A percentile compares a stretch with the other conserved stretches of the same genome.
These are phyloP conservation scores for Eucalyptus fibrosa DNA, from an alignment of 345 rosid species.

Conservation along the genomic window DNA sequence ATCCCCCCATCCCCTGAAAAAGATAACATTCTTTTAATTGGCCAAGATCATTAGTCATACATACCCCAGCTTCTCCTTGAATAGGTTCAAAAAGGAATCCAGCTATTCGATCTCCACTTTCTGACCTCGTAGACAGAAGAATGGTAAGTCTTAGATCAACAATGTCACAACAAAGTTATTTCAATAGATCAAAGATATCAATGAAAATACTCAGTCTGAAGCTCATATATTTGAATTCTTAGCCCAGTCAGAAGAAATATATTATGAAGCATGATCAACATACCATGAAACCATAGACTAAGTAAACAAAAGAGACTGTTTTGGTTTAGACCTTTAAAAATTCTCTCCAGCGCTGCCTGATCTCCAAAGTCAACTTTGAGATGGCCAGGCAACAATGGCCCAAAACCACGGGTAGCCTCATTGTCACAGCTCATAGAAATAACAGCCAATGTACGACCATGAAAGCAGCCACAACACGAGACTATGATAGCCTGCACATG, in stretches of 20 bases:
- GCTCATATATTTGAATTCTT: background rate
- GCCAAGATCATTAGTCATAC: background rate
- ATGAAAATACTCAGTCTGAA: background rate
- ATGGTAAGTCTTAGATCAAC: background rate
- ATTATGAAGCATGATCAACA: background rate
- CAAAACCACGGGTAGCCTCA: conserved; percentile 90
- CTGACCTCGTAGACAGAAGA: conserved; percentile 5
- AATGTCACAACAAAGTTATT: background rate
- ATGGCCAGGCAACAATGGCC: conserved; percentile 85
- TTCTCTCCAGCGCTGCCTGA: conserved; percentile 46
- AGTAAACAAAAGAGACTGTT: background rate
- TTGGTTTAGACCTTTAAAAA: conserved; percentile 49
- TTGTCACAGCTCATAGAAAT: conserved; percentile 99
- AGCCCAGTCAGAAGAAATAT: background rate
- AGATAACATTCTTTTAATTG: background rate
- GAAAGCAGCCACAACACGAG: conserved; percentile 98
- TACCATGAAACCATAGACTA: background rate
- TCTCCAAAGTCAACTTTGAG: conserved; percentile 97
- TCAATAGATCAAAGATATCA: background rate
- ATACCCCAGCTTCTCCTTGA: conserved; percentile 99
- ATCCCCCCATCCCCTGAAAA: background rate
- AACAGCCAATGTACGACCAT: conserved; percentile 88
- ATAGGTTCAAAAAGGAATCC: conserved; percentile 97
- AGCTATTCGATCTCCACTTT: conserved; percentile 62
- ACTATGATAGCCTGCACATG: conserved; percentile 68